Evolutionary conservation across 345 rosid genomes (phyloP).

Genomic region (Salix udensis): DNA sequence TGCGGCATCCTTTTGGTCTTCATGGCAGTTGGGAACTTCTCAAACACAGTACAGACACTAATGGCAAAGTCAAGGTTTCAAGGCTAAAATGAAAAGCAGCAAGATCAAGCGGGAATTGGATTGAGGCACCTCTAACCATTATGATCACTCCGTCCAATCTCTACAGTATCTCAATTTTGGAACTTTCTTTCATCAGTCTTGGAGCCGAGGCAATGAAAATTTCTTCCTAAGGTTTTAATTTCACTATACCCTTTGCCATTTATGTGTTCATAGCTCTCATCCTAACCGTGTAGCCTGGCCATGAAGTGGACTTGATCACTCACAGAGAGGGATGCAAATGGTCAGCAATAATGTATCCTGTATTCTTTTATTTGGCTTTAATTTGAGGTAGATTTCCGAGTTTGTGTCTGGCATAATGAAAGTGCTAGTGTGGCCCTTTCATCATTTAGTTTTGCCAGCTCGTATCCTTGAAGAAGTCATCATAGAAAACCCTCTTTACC

Average conservation of each 20-base stretch:
- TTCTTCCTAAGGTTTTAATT: background rate
- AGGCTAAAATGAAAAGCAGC: conserved; percentile 91
- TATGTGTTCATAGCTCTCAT: background rate
- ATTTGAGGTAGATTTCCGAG: background rate
- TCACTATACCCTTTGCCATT: background rate
- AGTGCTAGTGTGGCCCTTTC: background rate
- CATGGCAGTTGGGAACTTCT: conserved; percentile 93
- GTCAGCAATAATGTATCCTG: background rate
- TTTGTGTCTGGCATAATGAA: background rate
- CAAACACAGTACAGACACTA: conserved; percentile 74
- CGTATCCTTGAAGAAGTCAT: background rate
- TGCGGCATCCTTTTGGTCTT: conserved; percentile 81
- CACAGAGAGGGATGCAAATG: background rate
- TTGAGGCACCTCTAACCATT: conserved; percentile 24
- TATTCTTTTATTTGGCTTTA: background rate
- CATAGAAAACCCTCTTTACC: background rate
- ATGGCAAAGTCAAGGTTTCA: conserved; percentile 81
- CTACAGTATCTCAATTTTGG: conserved; percentile 26
- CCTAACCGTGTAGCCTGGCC: background rate
- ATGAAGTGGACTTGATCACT: background rate
- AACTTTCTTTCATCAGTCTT: background rate
- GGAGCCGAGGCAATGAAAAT: conserved; percentile 17
- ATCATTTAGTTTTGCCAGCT: background rate
- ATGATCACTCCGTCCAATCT: conserved; percentile 15
- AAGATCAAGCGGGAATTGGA: conserved; percentile 74